A percentile compares a stretch with the other conserved stretches of the same genome.
These are phyloP conservation scores for Gracilaria vermiculophylla DNA, from an alignment of 23 red algal genomes.

Conservation along the genomic window DNA sequence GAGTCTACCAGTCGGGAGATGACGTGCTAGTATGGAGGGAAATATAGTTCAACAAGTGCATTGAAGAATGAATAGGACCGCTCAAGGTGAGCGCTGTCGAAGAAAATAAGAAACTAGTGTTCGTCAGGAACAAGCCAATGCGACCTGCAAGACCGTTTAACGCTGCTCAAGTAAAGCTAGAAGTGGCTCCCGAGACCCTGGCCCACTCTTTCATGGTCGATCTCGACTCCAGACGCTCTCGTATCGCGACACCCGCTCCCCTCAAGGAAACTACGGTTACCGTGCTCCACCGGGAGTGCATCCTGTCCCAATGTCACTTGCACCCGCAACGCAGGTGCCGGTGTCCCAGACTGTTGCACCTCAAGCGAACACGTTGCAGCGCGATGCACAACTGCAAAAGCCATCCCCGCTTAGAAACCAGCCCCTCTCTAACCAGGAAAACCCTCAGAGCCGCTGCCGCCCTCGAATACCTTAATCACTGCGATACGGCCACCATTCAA, in stretches of 20 bases:
- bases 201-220: constrained; percentile 1
- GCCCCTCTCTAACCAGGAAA: too few relatives aligned
- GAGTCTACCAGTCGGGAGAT: background rate
- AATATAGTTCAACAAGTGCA: background rate
- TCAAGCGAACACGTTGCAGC: too few relatives aligned
- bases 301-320: background rate
- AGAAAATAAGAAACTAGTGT: background rate
- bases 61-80: constrained; percentile 27
- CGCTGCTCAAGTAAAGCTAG: constrained; percentile 12
- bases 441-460: too few relatives aligned
- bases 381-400: too few relatives aligned
- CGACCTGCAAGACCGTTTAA: background rate
- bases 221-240: background rate
- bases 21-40: constrained; percentile 17
- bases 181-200: background rate
- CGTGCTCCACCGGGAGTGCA: too few relatives aligned
- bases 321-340: too few relatives aligned
- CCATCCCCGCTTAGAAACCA: too few relatives aligned
- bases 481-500: too few relatives aligned
- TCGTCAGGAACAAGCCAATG: background rate
- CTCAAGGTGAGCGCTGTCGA: background rate
- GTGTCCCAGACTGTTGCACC: too few relatives aligned
- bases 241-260: too few relatives aligned
- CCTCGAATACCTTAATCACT: too few relatives aligned
- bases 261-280: too few relatives aligned